phyloP scores from a whole-genome alignment of 2,329 filamentous ascomycete genomes.

The Microdochium trichocladiopsis region DNA sequence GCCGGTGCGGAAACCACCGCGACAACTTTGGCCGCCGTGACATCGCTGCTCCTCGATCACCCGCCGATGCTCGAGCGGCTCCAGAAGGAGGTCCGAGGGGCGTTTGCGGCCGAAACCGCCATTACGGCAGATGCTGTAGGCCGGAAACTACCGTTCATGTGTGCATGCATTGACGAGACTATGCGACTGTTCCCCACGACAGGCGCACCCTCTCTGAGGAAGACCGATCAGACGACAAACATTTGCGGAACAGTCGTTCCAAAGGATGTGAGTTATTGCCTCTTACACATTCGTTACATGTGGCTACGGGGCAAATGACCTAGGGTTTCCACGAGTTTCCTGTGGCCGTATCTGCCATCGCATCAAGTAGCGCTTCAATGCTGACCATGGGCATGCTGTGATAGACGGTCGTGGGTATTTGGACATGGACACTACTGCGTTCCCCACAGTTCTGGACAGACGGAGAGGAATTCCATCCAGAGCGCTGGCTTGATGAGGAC shows the following conservation, averaged over 20 bases:
- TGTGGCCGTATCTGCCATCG: too few species aligned
- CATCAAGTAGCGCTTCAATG: not conserved
- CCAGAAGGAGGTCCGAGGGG: conserved; percentile 28
- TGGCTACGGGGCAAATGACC: too few species aligned
- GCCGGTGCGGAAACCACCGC: conserved; percentile 43
- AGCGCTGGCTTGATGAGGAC: conserved; percentile 12
- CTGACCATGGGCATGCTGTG: not conserved
- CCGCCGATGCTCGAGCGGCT: conserved; percentile 27
- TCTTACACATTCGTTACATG: too few species aligned
- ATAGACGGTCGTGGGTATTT: conserved; percentile 7
- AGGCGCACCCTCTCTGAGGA: conserved; percentile 11
- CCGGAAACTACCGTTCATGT: conserved; percentile 20
- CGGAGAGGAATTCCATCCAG: conserved; percentile 11
- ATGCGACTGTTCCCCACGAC: conserved; percentile 27
- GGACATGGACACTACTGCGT: conserved; percentile 6
- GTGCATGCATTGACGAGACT: conserved; percentile 26
- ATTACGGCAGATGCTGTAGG: conserved; percentile 19
- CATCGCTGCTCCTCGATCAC: conserved; percentile 29
- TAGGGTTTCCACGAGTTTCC: too few species aligned
- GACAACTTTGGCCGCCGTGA: conserved; percentile 26
- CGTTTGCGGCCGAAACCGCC: conserved; percentile 27
- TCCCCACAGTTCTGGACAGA: conserved; percentile 9
- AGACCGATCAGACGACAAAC: conserved; percentile 4
- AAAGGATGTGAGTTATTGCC: conserved; percentile 8
- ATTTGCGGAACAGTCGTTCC: conserved; percentile 12